Evolutionary conservation across 805 yeast genomes (phyloP).

Genomic region (Cephaloascus albidus): DNA sequence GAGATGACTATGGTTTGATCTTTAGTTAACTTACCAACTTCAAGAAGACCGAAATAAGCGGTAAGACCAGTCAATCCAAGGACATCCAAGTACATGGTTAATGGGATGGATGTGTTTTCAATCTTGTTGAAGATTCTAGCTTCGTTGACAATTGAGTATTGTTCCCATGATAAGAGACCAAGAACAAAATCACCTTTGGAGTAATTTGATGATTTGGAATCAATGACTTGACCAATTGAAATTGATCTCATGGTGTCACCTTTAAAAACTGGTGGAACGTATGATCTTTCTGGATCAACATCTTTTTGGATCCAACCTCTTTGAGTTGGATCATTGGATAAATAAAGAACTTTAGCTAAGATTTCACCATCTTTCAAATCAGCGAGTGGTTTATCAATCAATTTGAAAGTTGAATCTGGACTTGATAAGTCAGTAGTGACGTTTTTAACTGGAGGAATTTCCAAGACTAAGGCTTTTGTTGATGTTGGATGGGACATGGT

Average conservation of each 20-base stretch:
- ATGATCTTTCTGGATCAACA: constrained; percentile 17
- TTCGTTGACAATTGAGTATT: constrained; percentile 27
- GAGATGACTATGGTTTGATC: constrained; percentile 42
- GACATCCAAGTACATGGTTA: constrained; percentile 34
- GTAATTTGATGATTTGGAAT: constrained; percentile 30
- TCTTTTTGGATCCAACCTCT: constrained; percentile 43
- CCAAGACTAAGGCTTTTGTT: constrained; percentile 1
- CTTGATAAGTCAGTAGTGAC: constrained; percentile 4
- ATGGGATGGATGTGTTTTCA: constrained; percentile 19
- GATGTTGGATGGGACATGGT: constrained; percentile 1
- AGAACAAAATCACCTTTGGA: constrained; percentile 33
- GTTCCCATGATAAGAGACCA: constrained; percentile 36
- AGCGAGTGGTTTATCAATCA: constrained; percentile 1
- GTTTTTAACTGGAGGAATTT: constrained; percentile 1
- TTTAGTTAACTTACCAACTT: constrained; percentile 35
- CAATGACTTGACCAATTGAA: constrained; percentile 42
- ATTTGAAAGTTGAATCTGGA: constrained; percentile 8
- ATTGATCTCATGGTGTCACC: constrained; percentile 34
- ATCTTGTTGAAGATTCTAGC: constrained; percentile 16
- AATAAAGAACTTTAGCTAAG: constrained; percentile 31
- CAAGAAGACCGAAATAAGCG: constrained; percentile 46
- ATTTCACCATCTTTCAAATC: constrained; percentile 28
- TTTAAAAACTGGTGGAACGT: constrained; percentile 26
- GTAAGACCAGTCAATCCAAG: constrained; percentile 54
- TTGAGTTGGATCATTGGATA: constrained; percentile 57